A percentile compares a stretch with the other conserved stretches of the same genome.
Evolutionary conservation across 2,329 filamentous ascomycete genomes (phyloP).

Genomic region (Colletotrichum sp.): DNA sequence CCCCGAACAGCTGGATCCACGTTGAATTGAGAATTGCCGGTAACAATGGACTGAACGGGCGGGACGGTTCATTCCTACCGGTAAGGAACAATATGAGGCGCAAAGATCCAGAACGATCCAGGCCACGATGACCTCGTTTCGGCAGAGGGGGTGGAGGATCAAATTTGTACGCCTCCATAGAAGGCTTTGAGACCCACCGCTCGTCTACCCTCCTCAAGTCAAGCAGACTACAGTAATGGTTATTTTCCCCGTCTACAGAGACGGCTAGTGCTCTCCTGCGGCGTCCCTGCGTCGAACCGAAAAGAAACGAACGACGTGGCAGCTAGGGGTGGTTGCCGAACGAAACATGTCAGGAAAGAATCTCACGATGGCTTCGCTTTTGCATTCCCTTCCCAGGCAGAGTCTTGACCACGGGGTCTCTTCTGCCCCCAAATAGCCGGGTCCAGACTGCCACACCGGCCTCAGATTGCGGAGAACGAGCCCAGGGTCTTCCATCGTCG

Average conservation of each 20-base stretch:
- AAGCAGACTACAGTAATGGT: not conserved
- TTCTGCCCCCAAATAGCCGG: not conserved
- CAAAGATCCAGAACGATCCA: not conserved
- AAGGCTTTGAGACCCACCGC: slow-evolving; percentile 4
- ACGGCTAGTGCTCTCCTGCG: not conserved
- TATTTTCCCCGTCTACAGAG: not conserved
- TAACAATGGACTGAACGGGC: not conserved
- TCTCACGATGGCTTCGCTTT: slow-evolving; percentile 22
- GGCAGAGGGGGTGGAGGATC: not conserved
- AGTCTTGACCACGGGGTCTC: not conserved
- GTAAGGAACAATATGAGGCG: not conserved
- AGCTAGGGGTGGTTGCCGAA: not conserved
- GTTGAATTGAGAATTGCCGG: not conserved
- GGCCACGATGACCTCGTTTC: not conserved
- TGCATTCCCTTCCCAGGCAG: not conserved
- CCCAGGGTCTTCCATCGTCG: not conserved
- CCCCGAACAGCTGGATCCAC: not conserved
- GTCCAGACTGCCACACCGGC: slow-evolving; percentile 13
- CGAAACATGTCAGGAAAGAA: not conserved
- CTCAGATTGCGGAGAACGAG: slow-evolving; percentile 8
- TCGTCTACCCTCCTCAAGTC: not conserved
- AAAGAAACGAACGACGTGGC: slow-evolving; percentile 14
- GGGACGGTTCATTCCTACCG: not conserved
- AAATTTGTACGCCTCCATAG: not conserved
- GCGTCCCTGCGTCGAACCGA: slow-evolving; percentile 1